Base-by-base conservation (phyloP, 768 basidiomycete species). In the Mrakia blollopis region DNA sequence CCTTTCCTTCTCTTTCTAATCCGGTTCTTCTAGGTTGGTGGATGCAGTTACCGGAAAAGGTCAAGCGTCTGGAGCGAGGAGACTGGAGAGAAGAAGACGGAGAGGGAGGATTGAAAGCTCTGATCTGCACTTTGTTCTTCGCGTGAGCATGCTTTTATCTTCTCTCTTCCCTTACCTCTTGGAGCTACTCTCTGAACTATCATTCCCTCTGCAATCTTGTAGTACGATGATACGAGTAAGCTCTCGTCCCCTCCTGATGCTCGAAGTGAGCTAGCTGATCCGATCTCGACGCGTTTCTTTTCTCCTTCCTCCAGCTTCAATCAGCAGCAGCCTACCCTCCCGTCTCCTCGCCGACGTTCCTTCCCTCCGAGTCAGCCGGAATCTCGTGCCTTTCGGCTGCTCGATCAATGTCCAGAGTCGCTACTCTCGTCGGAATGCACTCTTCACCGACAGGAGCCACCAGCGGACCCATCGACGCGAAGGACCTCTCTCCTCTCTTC, bases 261-360 rank as follows among this genome's bases (percentile, higher is more conserved):
- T 57, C 57, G 28, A 28, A 25, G 9, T n/a, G 57, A 57, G 28
- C 23, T 5, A 41, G 57, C 57, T 28, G 57, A 57, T 11, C 47
- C 13, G 16, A 50, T 25, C 25, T 57, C 57, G 57, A 57, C 57
- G 23, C 25, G 57, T 57, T 14, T 25, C 54, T 25, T 28, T 57
- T 10, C 25, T 57, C 5, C 25, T 57, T 28, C 57, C 0, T n/a
- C 3, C 57, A 57, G 18, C 70, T 76, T 0, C 75, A 76, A 16
- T 76, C 75, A 25, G 75, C 75, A 10, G 23, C 68, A 7, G 75
- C 75, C 75, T 76, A 76, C 62, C 75, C 75, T 37, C 70, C 75
- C 28, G 68, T 71, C 21, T 76, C 75, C 1, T 76, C 75, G 18
- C 69, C 75, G 0, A 50, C 69, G 0, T 76, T 76, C 62, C 57